Evolutionary conservation across 345 rosid species (phyloP), one percentile per base, ranked within the genome.

Genomic region (Arabis alpina): DNA sequence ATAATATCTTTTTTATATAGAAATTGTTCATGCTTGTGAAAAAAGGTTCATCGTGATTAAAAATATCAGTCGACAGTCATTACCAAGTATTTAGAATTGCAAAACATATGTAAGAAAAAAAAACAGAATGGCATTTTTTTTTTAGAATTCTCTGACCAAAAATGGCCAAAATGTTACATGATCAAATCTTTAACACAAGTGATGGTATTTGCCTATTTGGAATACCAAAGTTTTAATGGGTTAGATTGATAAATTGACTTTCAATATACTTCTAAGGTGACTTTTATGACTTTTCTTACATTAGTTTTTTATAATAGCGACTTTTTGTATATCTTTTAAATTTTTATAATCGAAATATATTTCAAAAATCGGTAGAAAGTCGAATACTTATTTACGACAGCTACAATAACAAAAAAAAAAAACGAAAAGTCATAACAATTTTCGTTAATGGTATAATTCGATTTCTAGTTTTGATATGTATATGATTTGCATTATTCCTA

Each of bases 211-310:
- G 32, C 32, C 32, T 28, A 28, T 28, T 8, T 54, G 11, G 63
- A 54, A 36, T 70, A 62, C 42, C 70, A 54, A 54, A 53, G 34
- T 14, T 60, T 6, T n/a, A n/a, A n/a, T n/a, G n/a, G n/a, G 40
- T 28, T 51, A 2, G 53, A 30, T 60, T 24, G 16, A 42, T 7
- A n/a, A n/a, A n/a, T n/a, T 63, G 76, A 64, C 51, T 64, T 54
- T 48, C 10, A 37, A 11, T 63, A 25, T 47, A 1, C 10, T 51
- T 13, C 7, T 30, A 49, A 73, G 61, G 47, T 65, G 77, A 65
- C 77, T 57, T 73, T 57, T 41, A 30, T 36, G 77, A 73, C 77
- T 65, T 73, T 65, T 73, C 64, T 36, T 47, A 12, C 37, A 6
- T 44, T 0, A 44, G 9, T 48, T 4, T 8, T 19, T 27, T 43